These are phyloP conservation scores for Arabis hirsuta DNA, from an alignment of 345 rosid genomes.

Conservation along the genomic window DNA sequence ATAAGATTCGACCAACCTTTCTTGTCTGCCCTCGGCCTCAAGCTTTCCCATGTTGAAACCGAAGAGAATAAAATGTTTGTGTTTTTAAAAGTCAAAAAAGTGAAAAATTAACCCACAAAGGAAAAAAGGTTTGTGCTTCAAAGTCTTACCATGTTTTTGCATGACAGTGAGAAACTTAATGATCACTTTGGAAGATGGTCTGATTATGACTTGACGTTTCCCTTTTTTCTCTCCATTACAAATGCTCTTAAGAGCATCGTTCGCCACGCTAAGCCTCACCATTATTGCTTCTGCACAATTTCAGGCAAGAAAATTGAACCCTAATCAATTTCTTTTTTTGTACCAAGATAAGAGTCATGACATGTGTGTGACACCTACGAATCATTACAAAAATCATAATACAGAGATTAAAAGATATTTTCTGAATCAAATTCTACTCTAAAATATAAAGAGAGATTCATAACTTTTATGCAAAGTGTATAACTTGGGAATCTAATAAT, in stretches of 20 bases:
- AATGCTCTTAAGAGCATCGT: slow-evolving; percentile 47
- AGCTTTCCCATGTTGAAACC: no score
- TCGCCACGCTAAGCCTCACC: slow-evolving; percentile 47
- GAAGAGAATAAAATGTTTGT: neutral
- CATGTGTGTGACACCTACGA: neutral
- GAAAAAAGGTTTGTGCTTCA: no score
- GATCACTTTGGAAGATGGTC: slow-evolving; percentile 52
- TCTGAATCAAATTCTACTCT: no score
- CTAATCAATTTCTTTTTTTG: no score
- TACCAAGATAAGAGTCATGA: no score
- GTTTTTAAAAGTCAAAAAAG: neutral
- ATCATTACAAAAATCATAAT: neutral
- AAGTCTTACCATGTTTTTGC: slow-evolving; percentile 46
- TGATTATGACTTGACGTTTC: slow-evolving; percentile 49
- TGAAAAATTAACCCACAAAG: no score
- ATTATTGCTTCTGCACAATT: slow-evolving; percentile 27
- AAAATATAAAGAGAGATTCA: no score
- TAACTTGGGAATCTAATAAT: no score
- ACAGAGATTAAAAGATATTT: neutral
- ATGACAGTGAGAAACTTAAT: slow-evolving; percentile 51
- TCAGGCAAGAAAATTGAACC: no score
- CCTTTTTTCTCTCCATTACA: slow-evolving; percentile 48
- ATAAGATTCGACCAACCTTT: no score
- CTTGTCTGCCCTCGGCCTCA: no score
- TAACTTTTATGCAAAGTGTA: no score